Conservation (phyloP, 1,139 yeast genomes). For the Zygosaccharomyces pseudobailii region DNA sequence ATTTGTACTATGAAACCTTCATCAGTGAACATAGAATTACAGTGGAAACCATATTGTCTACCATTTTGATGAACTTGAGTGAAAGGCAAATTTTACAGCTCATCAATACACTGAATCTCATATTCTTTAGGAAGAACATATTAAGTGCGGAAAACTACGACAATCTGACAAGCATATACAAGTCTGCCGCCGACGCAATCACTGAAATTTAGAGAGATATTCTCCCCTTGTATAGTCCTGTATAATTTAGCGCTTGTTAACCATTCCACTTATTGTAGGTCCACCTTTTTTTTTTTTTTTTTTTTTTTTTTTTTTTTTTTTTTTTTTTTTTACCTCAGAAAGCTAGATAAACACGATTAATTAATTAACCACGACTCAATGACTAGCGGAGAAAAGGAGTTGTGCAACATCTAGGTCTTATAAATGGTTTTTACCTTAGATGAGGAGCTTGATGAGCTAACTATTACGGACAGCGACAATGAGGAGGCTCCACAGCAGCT, state of each 20-base stretch:
- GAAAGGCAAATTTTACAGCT: constrained; percentile 63
- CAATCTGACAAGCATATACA: constrained; percentile 25
- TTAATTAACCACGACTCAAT: not conserved
- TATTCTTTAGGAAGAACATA: constrained; percentile 53
- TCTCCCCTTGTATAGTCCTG: not conserved
- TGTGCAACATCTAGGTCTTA: not conserved
- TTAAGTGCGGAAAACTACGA: constrained; percentile 38
- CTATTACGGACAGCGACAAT: not conserved
- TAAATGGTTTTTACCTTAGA: constrained; percentile 5
- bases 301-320: not conserved
- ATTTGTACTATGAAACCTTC: constrained; percentile 88
- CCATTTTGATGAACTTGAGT: constrained; percentile 67
- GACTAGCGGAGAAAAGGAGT: not conserved
- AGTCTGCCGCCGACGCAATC: constrained; percentile 10
- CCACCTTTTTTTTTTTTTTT: not conserved
- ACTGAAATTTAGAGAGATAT: not conserved
- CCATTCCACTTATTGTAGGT: not conserved
- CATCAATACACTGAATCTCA: constrained; percentile 55
- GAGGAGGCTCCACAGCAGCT: constrained; percentile 1
- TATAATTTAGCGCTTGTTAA: not conserved
- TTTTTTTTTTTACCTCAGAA: not conserved
- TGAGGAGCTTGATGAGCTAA: constrained; percentile 4
- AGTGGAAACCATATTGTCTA: constrained; percentile 68
- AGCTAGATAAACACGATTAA: not conserved
- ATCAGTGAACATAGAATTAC: constrained; percentile 68